Conservation (phyloP, 2,329 filamentous ascomycete genomes). For the Zymoseptoria crescenta region DNA sequence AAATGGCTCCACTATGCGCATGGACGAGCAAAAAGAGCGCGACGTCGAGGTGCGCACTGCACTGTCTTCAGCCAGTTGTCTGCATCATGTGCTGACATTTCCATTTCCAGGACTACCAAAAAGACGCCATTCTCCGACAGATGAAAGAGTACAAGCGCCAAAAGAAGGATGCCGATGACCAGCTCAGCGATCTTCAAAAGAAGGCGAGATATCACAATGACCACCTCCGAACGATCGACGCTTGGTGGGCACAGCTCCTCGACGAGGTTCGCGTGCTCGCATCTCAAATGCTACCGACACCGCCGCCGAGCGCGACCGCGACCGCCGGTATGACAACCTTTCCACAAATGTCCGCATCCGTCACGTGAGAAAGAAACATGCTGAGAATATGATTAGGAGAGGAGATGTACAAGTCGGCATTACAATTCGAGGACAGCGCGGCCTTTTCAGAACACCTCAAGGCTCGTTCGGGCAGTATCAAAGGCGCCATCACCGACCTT, state of each 20-base stretch:
- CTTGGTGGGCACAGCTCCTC: constrained; percentile 77
- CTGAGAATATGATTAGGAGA: constrained; percentile 27
- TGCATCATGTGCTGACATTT: constrained; percentile 2
- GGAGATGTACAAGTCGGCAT: constrained; percentile 43
- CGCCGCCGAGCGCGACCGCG: constrained; percentile 23
- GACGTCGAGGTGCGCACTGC: constrained; percentile 59
- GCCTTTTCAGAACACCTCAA: constrained; percentile 72
- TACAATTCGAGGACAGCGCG: constrained; percentile 47
- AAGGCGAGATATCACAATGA: constrained; percentile 79
- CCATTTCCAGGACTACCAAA: constrained; percentile 66
- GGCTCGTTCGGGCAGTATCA: constrained; percentile 67
- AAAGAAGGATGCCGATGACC: constrained; percentile 70
- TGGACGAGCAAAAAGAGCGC: constrained; percentile 62
- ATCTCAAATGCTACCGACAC: constrained; percentile 29
- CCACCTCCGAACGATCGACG: constrained; percentile 81
- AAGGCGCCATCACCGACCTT: constrained; percentile 62
- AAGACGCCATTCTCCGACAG: constrained; percentile 93
- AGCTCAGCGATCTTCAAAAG: constrained; percentile 72
- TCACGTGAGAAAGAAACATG: constrained; percentile 23
- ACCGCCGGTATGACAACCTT: constrained; percentile 24
- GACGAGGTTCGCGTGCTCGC: constrained; percentile 42
- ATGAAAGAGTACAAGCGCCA: constrained; percentile 98
- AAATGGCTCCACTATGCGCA: constrained; percentile 64
- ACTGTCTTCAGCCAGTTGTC: background rate
- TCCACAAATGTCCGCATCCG: constrained; percentile 2